Conservation (phyloP, 2,329 filamentous ascomycete species). For the Dothideomycetes sp. region DNA sequence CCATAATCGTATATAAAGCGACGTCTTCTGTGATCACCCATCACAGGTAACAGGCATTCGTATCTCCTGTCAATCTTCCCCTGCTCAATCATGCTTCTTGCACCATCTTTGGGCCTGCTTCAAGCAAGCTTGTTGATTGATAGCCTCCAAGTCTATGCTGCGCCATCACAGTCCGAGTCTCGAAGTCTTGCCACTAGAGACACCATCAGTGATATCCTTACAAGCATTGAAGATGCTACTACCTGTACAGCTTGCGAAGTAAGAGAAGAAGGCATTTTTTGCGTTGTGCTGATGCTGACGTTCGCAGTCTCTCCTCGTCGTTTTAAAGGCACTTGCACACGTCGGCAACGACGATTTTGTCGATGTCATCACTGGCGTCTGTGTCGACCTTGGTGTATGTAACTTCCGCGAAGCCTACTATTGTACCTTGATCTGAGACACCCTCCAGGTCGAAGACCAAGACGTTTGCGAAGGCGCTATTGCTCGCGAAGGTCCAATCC, state of each 20-base stretch:
- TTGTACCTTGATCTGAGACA: neutral
- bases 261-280: neutral
- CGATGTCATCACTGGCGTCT: constrained; percentile 25
- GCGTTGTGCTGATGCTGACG: neutral
- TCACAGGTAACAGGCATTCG: no score
- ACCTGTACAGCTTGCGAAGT: constrained; percentile 24
- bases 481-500: constrained; percentile 40
- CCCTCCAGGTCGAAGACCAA: constrained; percentile 31
- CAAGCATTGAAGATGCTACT: constrained; percentile 4
- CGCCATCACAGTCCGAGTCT: no score
- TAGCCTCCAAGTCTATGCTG: no score
- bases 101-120: no score
- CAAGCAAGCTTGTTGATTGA: no score
- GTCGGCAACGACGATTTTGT: constrained; percentile 34
- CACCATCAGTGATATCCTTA: constrained; percentile 3
- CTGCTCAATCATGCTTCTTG: no score
- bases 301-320: constrained; percentile 23
- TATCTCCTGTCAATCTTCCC: no score
- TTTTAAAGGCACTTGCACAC: constrained; percentile 33
- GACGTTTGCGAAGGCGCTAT: constrained; percentile 47
- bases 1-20: no score
- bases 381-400: constrained; percentile 24
- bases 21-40: no score
- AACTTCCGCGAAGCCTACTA: neutral
- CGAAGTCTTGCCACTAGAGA: no score